Base-by-base conservation (phyloP, 2,329 filamentous ascomycete genomes). In the Diaporthe citriasiana region DNA sequence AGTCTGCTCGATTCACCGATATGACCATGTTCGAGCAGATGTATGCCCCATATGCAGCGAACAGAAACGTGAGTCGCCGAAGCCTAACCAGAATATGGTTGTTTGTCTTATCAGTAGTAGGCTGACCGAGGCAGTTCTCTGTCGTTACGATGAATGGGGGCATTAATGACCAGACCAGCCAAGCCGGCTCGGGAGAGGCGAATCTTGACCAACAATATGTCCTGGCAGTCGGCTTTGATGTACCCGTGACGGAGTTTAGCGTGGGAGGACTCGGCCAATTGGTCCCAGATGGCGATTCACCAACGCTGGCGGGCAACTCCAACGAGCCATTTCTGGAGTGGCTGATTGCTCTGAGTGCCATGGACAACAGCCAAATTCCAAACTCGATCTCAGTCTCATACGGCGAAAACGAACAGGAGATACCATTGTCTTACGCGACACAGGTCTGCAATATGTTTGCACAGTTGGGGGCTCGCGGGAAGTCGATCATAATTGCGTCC, bases 271-370 rank as follows among this genome's bases (percentile, higher is more conserved):
- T 78, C 84, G 84, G 73, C 82, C 83, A 71, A 81, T 82, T 10
- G 82, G 78, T 51, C 78, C 79, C 33, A 77, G 79, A 74, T 57
- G 79, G n/a, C 50, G 76, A 33, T 71, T 75, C 22, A 71, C 78
- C 30, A 68, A 77, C 57, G 73, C 77, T 19, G 79, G 59, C 79
- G 12, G 76, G 83, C 76, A 87, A 91, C 77, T 84, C 83, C n/a
- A 92, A 93, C 80, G 92, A 93, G 83, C 91, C 91, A 0, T 94
- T 92, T 80, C 84, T 93, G 1, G 88, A 88, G 19, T 93, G 90
- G 80, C 85, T 93, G 9, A 85, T 89, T 71, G 89, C 89, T 79
- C 82, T 93, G 4, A 83, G 92, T 1, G 81, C 82, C 50, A 85
- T 90, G 56, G 82, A 85, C 10, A 85, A 89, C 65, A 79, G 83